phyloP scores from a whole-genome alignment of 495 filamentous ascomycete genomes.

The Neurospora sp. region DNA sequence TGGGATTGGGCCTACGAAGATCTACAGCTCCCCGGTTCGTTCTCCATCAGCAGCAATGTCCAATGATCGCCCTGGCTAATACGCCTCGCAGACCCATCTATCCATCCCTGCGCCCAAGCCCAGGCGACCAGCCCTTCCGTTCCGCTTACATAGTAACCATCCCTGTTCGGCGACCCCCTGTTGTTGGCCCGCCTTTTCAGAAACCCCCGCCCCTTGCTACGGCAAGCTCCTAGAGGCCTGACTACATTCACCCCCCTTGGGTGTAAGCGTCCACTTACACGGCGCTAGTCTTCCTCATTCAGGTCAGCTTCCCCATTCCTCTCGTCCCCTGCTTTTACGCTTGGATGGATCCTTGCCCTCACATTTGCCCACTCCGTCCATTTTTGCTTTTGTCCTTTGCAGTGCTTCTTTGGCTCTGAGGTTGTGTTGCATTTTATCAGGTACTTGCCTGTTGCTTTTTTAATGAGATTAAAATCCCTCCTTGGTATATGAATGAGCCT shows the following conservation, averaged over 20 bases:
- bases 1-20: conserved; percentile 20
- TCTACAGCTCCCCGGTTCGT: conserved; percentile 14
- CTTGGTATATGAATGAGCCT: background rate
- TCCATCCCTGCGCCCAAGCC: conserved; percentile 3
- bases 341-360: conserved; percentile 1
- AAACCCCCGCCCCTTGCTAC: background rate
- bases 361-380: conserved; percentile 3
- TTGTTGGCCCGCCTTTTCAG: background rate
- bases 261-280: conserved; percentile 10
- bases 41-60: conserved; percentile 8
- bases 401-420: conserved; percentile 1
- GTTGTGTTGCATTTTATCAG: background rate
- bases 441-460: background rate
- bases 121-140: conserved; percentile 10
- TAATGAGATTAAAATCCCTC: background rate
- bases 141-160: background rate
- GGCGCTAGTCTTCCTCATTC: conserved; percentile 2
- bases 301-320: conserved; percentile 6
- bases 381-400: conserved; percentile 12
- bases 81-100: conserved; percentile 18
- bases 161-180: background rate
- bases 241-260: background rate
- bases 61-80: conserved; percentile 18
- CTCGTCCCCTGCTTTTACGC: background rate
- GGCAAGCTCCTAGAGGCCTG: background rate